phyloP scores from a whole-genome alignment of 2,329 filamentous ascomycete species.

The Allantophomopsis cytisporea region DNA sequence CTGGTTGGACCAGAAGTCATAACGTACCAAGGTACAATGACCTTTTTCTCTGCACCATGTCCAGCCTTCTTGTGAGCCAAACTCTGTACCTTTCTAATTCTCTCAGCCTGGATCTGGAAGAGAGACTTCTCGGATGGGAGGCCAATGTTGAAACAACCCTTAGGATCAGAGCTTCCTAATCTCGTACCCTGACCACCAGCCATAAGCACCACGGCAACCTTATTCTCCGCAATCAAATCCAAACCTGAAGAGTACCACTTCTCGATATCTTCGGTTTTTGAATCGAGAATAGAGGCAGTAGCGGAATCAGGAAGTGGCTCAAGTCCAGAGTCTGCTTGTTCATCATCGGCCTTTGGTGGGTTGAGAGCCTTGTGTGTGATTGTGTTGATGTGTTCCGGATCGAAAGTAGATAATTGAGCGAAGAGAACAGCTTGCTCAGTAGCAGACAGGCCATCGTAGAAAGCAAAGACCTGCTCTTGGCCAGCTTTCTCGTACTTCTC shows the following conservation, averaged over 20 bases:
- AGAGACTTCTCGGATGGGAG: slow-evolving; percentile 86
- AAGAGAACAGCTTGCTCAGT: slow-evolving; percentile 68
- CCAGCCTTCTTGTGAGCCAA: slow-evolving; percentile 61
- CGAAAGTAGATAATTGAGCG: slow-evolving; percentile 68
- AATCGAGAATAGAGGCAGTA: slow-evolving; percentile 85
- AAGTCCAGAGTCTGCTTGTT: slow-evolving; percentile 29
- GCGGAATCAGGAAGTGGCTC: slow-evolving; percentile 82
- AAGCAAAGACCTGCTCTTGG: slow-evolving; percentile 76
- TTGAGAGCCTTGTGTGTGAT: slow-evolving; percentile 73
- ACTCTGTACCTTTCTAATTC: slow-evolving; percentile 75
- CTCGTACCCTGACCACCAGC: slow-evolving; percentile 93
- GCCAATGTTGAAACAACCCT: slow-evolving; percentile 95
- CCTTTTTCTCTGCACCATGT: slow-evolving; percentile 35
- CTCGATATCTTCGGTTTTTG: slow-evolving; percentile 61
- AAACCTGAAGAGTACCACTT: slow-evolving; percentile 70
- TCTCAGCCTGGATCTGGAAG: slow-evolving; percentile 95
- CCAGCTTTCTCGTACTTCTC: slow-evolving; percentile 60
- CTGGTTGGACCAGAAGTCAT: slow-evolving; percentile 97
- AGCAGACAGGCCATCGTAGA: slow-evolving; percentile 66
- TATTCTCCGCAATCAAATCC: slow-evolving; percentile 51
- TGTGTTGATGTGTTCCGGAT: slow-evolving; percentile 77
- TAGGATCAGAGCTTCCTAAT: slow-evolving; percentile 86
- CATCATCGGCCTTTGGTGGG: slow-evolving; percentile 45
- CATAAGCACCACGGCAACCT: slow-evolving; percentile 83
- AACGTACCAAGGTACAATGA: slow-evolving; percentile 90